These are phyloP conservation scores for Lachancea nothofagi DNA, from an alignment of 805 yeast species.

Conservation along the genomic window DNA sequence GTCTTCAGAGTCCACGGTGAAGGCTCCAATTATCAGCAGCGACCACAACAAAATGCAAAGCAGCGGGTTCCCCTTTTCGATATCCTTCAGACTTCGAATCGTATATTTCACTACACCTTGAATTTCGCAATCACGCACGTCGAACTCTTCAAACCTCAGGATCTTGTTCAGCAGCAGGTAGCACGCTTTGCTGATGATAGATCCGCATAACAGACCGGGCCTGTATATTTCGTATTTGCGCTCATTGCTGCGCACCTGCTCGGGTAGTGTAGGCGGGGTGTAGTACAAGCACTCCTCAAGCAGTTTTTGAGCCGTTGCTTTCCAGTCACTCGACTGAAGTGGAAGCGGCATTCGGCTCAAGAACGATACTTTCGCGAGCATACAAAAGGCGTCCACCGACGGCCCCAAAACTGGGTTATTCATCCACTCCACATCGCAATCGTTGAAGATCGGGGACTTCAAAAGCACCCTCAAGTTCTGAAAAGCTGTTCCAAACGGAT, in stretches of 20 bases:
- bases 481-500: constrained; percentile 16
- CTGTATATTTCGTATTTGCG: constrained; percentile 17
- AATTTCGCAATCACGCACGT: constrained; percentile 14
- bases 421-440: constrained; percentile 35
- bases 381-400: constrained; percentile 34
- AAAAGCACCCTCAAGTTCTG: constrained; percentile 14
- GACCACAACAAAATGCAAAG: constrained; percentile 21
- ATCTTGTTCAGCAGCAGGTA: constrained; percentile 18
- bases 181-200: constrained; percentile 20
- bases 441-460: constrained; percentile 23
- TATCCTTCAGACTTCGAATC: constrained; percentile 14
- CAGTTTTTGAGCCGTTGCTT: constrained; percentile 13
- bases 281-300: constrained; percentile 19
- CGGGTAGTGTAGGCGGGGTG: constrained; percentile 18
- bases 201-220: constrained; percentile 20
- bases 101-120: constrained; percentile 19
- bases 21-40: constrained; percentile 17
- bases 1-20: constrained; percentile 16
- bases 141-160: constrained; percentile 12
- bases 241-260: constrained; percentile 15
- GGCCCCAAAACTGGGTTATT: constrained; percentile 40
- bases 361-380: constrained; percentile 36
- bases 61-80: constrained; percentile 18
- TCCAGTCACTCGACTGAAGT: constrained; percentile 13
- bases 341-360: constrained; percentile 24